phyloP scores from a whole-genome alignment of 225 moss, liverwort and hornwort genomes.

The Pseudisothecium myosuroides region DNA sequence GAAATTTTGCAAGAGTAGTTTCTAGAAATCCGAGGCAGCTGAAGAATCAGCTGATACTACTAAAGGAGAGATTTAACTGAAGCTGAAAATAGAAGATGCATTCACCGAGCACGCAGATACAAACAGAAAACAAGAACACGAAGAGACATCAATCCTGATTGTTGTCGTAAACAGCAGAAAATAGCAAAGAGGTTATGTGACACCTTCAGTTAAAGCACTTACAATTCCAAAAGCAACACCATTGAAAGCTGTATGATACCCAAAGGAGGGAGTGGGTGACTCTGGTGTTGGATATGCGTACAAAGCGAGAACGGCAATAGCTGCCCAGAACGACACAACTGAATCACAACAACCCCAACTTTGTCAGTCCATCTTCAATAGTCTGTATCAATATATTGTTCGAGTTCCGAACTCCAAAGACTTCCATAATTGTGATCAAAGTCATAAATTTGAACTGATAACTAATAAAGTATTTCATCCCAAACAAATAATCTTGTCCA shows the following conservation, averaged over 20 bases:
- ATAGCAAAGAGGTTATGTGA: not conserved
- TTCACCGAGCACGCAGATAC: not conserved
- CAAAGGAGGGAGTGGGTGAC: conserved; percentile 69
- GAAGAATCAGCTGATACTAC: not conserved
- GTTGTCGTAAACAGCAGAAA: not conserved
- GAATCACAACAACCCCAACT: conserved; percentile 7
- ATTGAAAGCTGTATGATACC: conserved; percentile 73
- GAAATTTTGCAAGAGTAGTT: not conserved
- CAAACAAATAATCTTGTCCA: not conserved
- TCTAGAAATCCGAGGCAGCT: not conserved
- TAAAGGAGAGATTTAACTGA: not conserved
- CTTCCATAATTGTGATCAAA: not conserved
- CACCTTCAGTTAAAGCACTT: not conserved
- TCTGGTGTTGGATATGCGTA: conserved; percentile 81
- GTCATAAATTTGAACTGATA: not conserved
- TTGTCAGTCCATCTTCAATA: not conserved
- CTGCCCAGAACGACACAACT: conserved; percentile 79
- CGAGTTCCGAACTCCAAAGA: not conserved
- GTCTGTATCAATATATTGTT: not conserved
- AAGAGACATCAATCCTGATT: not conserved
- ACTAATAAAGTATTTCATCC: not conserved
- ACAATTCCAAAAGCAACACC: conserved; percentile 87
- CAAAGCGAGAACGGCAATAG: conserved; percentile 51
- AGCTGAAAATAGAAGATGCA: not conserved
- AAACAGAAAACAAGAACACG: not conserved